A percentile compares a stretch with the other conserved stretches of the same genome.
Conservation (phyloP, 2,329 filamentous ascomycete genomes). For the Calonectria pauciramosa region DNA sequence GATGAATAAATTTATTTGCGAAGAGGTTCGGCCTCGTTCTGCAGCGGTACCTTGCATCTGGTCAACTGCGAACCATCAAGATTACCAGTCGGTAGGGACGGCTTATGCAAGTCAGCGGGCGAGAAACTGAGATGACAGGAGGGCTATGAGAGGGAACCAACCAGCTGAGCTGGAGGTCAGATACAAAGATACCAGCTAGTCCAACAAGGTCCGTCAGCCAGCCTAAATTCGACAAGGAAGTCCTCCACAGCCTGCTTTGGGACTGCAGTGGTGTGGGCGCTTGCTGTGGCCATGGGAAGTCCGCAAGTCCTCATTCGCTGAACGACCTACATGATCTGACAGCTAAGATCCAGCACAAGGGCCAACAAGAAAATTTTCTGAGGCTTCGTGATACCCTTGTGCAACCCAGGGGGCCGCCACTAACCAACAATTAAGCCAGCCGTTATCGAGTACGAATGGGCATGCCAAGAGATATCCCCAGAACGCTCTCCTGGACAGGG, state of each 20-base stretch:
- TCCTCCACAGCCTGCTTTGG: constrained; percentile 24
- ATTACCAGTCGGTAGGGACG: constrained; percentile 21
- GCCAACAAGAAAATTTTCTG: constrained; percentile 26
- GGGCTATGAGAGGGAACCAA: constrained; percentile 23
- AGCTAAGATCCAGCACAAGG: constrained; percentile 30
- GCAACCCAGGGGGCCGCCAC: constrained; percentile 21
- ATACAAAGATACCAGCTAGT: constrained; percentile 4
- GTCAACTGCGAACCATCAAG: constrained; percentile 15
- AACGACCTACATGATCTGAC: constrained; percentile 41
- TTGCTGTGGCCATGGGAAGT: not conserved
- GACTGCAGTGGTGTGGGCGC: constrained; percentile 21
- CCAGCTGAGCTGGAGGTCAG: constrained; percentile 6
- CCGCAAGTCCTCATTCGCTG: constrained; percentile 35
- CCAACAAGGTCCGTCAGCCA: constrained; percentile 13
- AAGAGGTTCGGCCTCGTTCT: not conserved
- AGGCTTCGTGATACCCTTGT: constrained; percentile 34
- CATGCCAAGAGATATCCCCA: constrained; percentile 48
- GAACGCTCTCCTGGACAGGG: constrained; percentile 36
- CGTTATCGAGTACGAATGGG: constrained; percentile 28
- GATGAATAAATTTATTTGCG: not conserved
- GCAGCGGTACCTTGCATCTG: constrained; percentile 29
- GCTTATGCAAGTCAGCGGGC: constrained; percentile 32
- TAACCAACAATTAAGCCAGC: constrained; percentile 33
- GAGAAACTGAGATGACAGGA: constrained; percentile 13
- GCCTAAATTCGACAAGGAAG: constrained; percentile 7